phyloP scores from a whole-genome alignment of 1,284 basidiomycete genomes.

The Cerrena zonata region DNA sequence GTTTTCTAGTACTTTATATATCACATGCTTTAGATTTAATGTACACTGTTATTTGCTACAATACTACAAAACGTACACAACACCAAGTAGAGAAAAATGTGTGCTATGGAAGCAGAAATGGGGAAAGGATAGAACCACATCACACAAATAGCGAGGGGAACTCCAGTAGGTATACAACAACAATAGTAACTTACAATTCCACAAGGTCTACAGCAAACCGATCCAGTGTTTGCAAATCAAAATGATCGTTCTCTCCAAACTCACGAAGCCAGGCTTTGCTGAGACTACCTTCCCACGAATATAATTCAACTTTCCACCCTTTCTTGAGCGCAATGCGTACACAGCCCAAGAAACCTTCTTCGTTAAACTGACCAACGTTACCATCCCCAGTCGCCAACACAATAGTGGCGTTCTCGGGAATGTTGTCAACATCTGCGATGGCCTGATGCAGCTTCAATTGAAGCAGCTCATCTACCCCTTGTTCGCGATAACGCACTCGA shows the following conservation, averaged over 20 bases:
- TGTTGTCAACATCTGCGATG: constrained; percentile 61
- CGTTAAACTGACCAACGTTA: constrained; percentile 81
- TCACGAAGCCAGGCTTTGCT: constrained; percentile 67
- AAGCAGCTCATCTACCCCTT: constrained; percentile 83
- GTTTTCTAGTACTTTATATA: too few species aligned
- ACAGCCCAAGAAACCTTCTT: constrained; percentile 80
- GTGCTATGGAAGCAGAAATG: background rate
- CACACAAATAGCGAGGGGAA: too few species aligned
- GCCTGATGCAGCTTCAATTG: constrained; percentile 84
- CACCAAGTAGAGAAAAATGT: background rate
- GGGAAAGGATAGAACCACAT: too few species aligned
- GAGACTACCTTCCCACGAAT: constrained; percentile 76
- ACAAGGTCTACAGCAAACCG: constrained; percentile 28
- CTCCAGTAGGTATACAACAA: background rate
- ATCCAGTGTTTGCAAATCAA: constrained; percentile 28
- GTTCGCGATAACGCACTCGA: constrained; percentile 63
- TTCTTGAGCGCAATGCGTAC: constrained; percentile 75
- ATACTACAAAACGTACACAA: too few species aligned
- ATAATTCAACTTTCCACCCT: constrained; percentile 84
- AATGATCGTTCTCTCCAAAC: constrained; percentile 43
- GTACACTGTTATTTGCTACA: too few species aligned
- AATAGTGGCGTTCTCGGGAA: constrained; percentile 63
- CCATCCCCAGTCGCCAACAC: constrained; percentile 87
- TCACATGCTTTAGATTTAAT: too few species aligned
- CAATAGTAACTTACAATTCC: constrained; percentile 19